phyloP scores from a whole-genome alignment of 1,284 basidiomycete species.

The Peniophora sp. region DNA sequence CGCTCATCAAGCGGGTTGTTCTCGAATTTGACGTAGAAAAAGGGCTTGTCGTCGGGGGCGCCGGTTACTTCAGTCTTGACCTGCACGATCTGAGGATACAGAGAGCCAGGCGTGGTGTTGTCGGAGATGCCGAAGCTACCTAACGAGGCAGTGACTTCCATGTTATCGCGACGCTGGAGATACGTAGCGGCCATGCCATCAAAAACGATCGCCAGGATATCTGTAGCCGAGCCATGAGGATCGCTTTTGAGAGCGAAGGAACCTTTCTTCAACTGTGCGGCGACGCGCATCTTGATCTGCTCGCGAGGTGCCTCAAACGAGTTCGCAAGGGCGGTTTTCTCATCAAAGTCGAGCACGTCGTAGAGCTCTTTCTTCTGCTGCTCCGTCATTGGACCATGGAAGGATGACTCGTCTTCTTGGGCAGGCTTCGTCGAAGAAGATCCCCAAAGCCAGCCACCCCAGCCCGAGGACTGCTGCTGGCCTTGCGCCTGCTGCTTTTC shows the following conservation, averaged over 20 bases:
- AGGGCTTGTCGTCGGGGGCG: conserved; percentile 53
- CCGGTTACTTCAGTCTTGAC: conserved; percentile 55
- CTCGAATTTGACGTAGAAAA: conserved; percentile 92
- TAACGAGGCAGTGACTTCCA: conserved; percentile 78
- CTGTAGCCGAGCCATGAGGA: conserved; percentile 52
- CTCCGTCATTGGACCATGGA: conserved; percentile 75
- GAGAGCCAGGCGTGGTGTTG: conserved; percentile 75
- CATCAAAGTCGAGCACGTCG: conserved; percentile 91
- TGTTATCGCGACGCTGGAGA: conserved; percentile 80
- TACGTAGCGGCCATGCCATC: conserved; percentile 84
- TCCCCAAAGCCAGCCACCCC: conserved; percentile 86
- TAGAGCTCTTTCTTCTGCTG: conserved; percentile 92
- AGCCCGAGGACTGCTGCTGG: conserved; percentile 45
- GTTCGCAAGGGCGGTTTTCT: conserved; percentile 67
- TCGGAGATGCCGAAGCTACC: conserved; percentile 90
- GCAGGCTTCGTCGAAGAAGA: conserved; percentile 31
- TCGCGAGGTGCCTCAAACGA: conserved; percentile 72
- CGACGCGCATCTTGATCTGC: conserved; percentile 74
- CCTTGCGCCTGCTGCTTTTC: conserved; percentile 48
- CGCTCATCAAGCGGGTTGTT: conserved; percentile 89
- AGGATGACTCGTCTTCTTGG: conserved; percentile 40
- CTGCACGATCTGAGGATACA: conserved; percentile 90
- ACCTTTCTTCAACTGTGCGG: conserved; percentile 78
- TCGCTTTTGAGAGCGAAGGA: conserved; percentile 77
- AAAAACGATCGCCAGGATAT: conserved; percentile 87